Evolutionary conservation across 1,139 yeast species (phyloP).

Genomic region (Geotrichum fermentans): DNA sequence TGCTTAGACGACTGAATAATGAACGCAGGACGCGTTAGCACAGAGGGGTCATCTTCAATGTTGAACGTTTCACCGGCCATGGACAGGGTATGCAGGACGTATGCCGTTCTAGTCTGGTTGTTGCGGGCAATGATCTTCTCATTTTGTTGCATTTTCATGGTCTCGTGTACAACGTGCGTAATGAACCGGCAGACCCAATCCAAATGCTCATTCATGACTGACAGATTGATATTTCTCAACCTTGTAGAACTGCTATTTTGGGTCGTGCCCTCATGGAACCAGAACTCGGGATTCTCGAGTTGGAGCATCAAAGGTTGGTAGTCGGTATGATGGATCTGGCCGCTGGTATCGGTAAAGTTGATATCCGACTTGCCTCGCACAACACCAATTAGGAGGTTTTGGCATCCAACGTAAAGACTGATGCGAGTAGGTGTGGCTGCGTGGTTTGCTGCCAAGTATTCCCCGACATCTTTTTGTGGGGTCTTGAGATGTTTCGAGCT

Average conservation of each 20-base stretch:
- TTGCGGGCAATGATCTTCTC: constrained; percentile 15
- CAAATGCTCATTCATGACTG: constrained; percentile 27
- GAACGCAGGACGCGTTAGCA: constrained; percentile 82
- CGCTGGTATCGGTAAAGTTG: constrained; percentile 15
- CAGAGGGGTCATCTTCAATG: constrained; percentile 80
- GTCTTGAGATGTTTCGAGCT: constrained; percentile 22
- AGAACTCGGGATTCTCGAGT: constrained; percentile 30
- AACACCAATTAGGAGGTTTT: constrained; percentile 26
- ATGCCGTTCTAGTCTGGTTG: constrained; percentile 24
- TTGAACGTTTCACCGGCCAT: constrained; percentile 56
- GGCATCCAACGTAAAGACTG: constrained; percentile 27
- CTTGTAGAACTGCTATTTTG: constrained; percentile 30
- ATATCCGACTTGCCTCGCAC: constrained; percentile 23
- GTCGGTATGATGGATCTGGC: constrained; percentile 16
- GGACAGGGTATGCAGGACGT: constrained; percentile 49
- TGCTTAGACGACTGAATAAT: constrained; percentile 70
- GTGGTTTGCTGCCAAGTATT: constrained; percentile 24
- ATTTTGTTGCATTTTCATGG: constrained; percentile 20
- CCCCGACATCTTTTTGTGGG: constrained; percentile 25
- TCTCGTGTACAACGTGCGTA: constrained; percentile 23
- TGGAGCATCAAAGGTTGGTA: constrained; percentile 29
- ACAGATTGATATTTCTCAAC: constrained; percentile 29
- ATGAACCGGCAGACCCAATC: constrained; percentile 29
- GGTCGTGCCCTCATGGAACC: constrained; percentile 29
- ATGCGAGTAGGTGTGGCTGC: constrained; percentile 23